These are phyloP conservation scores for Botrytis galanthina DNA, from an alignment of 2,329 filamentous ascomycete genomes.

Conservation along the genomic window DNA sequence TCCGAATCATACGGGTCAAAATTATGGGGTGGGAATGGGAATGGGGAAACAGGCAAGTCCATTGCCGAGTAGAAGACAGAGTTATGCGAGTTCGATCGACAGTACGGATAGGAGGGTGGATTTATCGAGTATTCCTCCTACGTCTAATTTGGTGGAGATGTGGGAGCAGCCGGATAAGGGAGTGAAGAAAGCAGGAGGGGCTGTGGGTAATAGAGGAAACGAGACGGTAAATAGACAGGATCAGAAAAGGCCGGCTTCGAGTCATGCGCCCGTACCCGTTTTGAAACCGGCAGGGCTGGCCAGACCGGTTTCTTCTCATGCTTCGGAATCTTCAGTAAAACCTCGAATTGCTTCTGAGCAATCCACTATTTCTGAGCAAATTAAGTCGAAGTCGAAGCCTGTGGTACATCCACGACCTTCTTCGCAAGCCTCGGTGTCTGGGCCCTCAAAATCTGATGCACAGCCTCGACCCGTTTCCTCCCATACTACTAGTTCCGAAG, in stretches of 20 bases:
- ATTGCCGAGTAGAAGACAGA: constrained; percentile 7
- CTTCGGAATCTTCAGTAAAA: background rate
- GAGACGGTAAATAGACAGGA: background rate
- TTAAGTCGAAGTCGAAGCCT: background rate
- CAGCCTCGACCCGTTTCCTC: background rate
- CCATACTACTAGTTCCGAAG: background rate
- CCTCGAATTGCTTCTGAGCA: background rate
- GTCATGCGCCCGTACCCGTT: constrained; percentile 17
- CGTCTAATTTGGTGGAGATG: constrained; percentile 63
- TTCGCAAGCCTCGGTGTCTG: background rate
- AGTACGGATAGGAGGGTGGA: constrained; percentile 13
- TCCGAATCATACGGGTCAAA: constrained; percentile 42
- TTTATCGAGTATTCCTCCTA: constrained; percentile 53
- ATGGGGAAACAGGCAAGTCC: constrained; percentile 6
- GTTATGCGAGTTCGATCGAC: constrained; percentile 12
- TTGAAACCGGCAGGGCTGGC: background rate
- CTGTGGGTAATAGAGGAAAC: background rate
- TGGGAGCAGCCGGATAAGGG: constrained; percentile 55
- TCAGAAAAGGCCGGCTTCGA: constrained; percentile 21
- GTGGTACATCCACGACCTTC: background rate
- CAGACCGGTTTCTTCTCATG: constrained; percentile 24
- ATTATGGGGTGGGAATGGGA: background rate
- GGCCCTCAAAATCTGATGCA: background rate
- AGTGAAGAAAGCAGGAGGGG: background rate
- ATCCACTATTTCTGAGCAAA: background rate